Evolutionary conservation across 2,329 filamentous ascomycete species (phyloP), one percentile per base, ranked within the genome.

Genomic region (Triangularia verruculosa): DNA sequence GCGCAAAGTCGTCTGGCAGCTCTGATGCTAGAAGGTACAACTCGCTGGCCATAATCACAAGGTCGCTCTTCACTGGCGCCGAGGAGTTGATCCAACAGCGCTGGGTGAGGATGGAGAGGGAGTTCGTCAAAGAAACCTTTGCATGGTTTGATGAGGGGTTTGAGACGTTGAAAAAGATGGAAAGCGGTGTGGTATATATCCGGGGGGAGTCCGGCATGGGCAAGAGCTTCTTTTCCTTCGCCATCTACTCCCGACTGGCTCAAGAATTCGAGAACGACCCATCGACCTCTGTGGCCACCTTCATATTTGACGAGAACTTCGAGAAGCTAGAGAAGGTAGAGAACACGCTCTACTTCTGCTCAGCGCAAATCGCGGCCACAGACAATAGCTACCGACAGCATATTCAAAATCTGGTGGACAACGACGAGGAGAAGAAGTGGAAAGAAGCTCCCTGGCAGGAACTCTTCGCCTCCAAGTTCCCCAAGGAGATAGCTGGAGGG

Each of bases 91-190:
- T 59, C 12, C 32, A 39, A 8, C 57, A 59, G 17, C 39, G 57
- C 12, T 59, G 57, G 57, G 39, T 43, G 34, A 59, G 32, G n/a
- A 59, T 59, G 34, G 57, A 59, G 39, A 47, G 57, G 39, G 57
- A 59, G 12, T 59, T 51, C 22, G 57, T 59, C 39, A 59, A 47
- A 17, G 32, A 52, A 8, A 59, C 57, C 1, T 59, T 51, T 17
- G 39, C 57, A 1, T 59, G 57, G 57, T 59, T 59, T 8, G 39
- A 59, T 17, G 57, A 52, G 0, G 20, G 11, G 5, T 59, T 51
- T 13, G 57, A 59, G 34, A 52, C 12, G 22, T 30, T 59, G 12
- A 59, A 52, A 25, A 43, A 4, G 13, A 59, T 59, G 57, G 57
- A 59, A 6, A n/a, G 25, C 25, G 57, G 57, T 2, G 57, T 59